Conservation (phyloP, 2,329 filamentous ascomycete species). For the Cadophora sp. region DNA sequence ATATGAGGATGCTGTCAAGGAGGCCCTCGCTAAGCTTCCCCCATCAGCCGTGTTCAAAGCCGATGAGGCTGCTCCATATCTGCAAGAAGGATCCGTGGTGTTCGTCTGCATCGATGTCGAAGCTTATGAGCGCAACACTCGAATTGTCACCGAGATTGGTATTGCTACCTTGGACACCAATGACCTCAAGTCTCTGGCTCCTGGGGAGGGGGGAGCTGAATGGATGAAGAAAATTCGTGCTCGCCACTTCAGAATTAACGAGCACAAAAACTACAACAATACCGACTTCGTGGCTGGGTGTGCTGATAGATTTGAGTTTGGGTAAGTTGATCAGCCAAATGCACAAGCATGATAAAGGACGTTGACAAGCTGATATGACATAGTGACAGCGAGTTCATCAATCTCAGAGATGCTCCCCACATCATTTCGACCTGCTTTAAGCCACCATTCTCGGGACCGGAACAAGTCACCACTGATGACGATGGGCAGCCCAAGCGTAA, state of each 20-base stretch:
- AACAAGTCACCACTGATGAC: not conserved
- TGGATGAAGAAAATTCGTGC: constrained; percentile 74
- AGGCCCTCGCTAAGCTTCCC: constrained; percentile 38
- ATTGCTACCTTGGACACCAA: constrained; percentile 79
- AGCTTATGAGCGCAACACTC: constrained; percentile 72
- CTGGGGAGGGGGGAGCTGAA: constrained; percentile 65
- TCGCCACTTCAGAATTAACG: constrained; percentile 78
- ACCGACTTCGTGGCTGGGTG: constrained; percentile 72
- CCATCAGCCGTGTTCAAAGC: constrained; percentile 51
- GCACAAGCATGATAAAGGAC: constrained; percentile 6
- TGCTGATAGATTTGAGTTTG: constrained; percentile 78
- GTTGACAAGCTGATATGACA: constrained; percentile 17
- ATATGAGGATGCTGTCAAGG: constrained; percentile 40
- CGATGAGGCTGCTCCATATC: constrained; percentile 52
- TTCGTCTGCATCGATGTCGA: constrained; percentile 87
- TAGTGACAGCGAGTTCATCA: constrained; percentile 62
- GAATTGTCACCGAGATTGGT: constrained; percentile 83
- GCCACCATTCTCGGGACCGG: constrained; percentile 56
- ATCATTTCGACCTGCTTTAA: constrained; percentile 61
- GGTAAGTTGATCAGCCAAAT: constrained; percentile 53
- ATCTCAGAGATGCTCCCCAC: constrained; percentile 51
- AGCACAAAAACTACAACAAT: constrained; percentile 73
- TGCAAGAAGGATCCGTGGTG: constrained; percentile 62
- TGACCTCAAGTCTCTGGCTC: constrained; percentile 58
- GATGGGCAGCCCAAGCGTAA: constrained; percentile 51